These are phyloP conservation scores for Pichiaceae sp. DNA, from an alignment of 1,139 yeast genomes.

Conservation along the genomic window DNA sequence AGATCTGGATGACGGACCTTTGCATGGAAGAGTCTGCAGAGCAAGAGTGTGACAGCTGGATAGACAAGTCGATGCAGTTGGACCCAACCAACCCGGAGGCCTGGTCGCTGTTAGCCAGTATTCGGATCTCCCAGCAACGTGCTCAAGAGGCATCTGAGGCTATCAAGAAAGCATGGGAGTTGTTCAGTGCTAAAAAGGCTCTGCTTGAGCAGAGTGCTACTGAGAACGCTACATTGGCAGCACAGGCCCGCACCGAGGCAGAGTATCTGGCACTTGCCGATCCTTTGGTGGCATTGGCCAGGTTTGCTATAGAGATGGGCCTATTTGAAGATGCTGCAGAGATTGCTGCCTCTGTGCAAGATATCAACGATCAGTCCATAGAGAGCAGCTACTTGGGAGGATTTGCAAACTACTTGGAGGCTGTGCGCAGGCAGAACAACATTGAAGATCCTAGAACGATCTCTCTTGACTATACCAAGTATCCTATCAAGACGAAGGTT, in stretches of 20 bases:
- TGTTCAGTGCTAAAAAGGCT: conserved; percentile 47
- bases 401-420: conserved; percentile 55
- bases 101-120: conserved; percentile 75
- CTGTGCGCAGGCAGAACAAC: conserved; percentile 32
- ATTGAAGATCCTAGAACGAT: conserved; percentile 22
- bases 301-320: conserved; percentile 72
- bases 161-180: conserved; percentile 62
- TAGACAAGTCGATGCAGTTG: conserved; percentile 54
- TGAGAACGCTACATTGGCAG: conserved; percentile 11
- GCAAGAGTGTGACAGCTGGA: conserved; percentile 62
- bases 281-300: conserved; percentile 61
- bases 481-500: conserved; percentile 25
- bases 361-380: conserved; percentile 73
- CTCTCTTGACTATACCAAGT: conserved; percentile 42
- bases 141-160: conserved; percentile 68
- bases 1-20: conserved; percentile 98
- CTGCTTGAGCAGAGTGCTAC: conserved; percentile 38
- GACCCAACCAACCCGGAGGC: conserved; percentile 67
- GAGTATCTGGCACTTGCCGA: conserved; percentile 59
- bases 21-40: conserved; percentile 95
- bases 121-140: conserved; percentile 81
- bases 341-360: conserved; percentile 55
- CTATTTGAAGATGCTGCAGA: conserved; percentile 56
- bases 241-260: conserved; percentile 24
- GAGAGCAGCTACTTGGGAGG: conserved; percentile 82